Percentiles rank a stretch among this genome's conserved stretches.
phyloP scores from a whole-genome alignment of 768 basidiomycete genomes.

The Paxillus ammoniavirescens region DNA sequence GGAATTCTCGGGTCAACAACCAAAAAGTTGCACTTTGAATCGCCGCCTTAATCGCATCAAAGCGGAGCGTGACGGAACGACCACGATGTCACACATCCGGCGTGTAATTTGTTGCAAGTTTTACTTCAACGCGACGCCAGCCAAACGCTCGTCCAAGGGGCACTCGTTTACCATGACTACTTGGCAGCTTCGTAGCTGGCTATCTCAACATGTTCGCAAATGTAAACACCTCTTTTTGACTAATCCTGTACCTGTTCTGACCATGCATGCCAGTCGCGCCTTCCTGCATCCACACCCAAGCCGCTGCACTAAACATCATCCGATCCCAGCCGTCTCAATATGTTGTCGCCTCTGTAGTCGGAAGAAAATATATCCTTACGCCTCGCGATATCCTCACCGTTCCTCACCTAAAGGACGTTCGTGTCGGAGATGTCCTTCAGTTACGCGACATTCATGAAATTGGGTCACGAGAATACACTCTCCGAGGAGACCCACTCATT shows the following conservation, averaged over 20 bases:
- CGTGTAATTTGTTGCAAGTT: neutral
- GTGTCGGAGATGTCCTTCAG: slow-evolving; percentile 80
- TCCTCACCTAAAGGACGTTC: slow-evolving; percentile 81
- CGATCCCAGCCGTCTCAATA: slow-evolving; percentile 92
- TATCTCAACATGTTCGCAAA: slow-evolving; percentile 22
- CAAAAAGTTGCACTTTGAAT: slow-evolving; percentile 31
- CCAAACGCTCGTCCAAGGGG: neutral
- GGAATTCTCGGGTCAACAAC: slow-evolving; percentile 32
- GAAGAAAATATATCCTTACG: slow-evolving; percentile 85
- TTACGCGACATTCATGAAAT: slow-evolving; percentile 91
- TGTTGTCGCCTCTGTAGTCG: slow-evolving; percentile 83
- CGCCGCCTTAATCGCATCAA: slow-evolving; percentile 26
- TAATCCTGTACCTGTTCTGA: neutral
- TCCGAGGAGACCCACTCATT: slow-evolving; percentile 76
- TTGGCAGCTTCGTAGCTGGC: slow-evolving; percentile 27
- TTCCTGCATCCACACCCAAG: slow-evolving; percentile 33
- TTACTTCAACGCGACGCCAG: slow-evolving; percentile 3
- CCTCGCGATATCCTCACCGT: slow-evolving; percentile 92
- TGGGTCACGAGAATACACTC: slow-evolving; percentile 92
- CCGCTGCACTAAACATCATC: slow-evolving; percentile 74
- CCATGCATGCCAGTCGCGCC: slow-evolving; percentile 11
- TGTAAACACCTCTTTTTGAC: slow-evolving; percentile 10
- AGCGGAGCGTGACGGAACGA: slow-evolving; percentile 10
- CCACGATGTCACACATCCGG: slow-evolving; percentile 5
- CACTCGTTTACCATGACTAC: slow-evolving; percentile 4